phyloP scores from a whole-genome alignment of 495 filamentous ascomycete species.

The Evansstolkia leycettana region DNA sequence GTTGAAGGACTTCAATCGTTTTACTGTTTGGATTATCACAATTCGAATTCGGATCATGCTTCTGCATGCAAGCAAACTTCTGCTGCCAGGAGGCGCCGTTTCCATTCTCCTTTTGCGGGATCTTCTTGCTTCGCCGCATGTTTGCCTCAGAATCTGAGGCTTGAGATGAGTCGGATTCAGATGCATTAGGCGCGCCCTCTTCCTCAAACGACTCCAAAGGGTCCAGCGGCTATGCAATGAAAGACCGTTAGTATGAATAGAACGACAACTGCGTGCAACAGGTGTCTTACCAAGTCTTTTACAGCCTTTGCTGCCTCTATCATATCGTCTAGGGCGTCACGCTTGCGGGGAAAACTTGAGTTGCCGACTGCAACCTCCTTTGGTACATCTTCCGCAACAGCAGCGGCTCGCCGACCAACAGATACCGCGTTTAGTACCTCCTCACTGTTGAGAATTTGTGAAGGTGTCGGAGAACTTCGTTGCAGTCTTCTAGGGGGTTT shows the following conservation, averaged over 20 bases:
- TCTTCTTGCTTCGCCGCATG: conserved; percentile 24
- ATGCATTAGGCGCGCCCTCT: conserved; percentile 7
- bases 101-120: conserved; percentile 2
- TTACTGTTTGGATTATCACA: conserved; percentile 50
- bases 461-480: conserved; percentile 7
- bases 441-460: conserved; percentile 3
- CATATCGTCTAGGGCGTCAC: conserved; percentile 43
- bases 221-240: conserved; percentile 33
- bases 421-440: not conserved
- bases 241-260: not conserved
- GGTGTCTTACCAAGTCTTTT: conserved; percentile 37
- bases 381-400: no score
- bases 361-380: not conserved
- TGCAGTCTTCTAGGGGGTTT: conserved; percentile 16
- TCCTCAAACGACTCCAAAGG: conserved; percentile 16
- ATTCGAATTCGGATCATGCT: conserved; percentile 30
- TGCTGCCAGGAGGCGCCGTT: conserved; percentile 27
- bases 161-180: conserved; percentile 7
- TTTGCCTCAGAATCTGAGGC: conserved; percentile 6
- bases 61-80: conserved; percentile 58
- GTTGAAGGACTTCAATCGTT: conserved; percentile 68
- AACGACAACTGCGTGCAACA: no score
- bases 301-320: conserved; percentile 43
- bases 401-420: not conserved
- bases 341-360: conserved; percentile 4